phyloP scores from a whole-genome alignment of 83 land plant genomes.

The Picea abies region DNA sequence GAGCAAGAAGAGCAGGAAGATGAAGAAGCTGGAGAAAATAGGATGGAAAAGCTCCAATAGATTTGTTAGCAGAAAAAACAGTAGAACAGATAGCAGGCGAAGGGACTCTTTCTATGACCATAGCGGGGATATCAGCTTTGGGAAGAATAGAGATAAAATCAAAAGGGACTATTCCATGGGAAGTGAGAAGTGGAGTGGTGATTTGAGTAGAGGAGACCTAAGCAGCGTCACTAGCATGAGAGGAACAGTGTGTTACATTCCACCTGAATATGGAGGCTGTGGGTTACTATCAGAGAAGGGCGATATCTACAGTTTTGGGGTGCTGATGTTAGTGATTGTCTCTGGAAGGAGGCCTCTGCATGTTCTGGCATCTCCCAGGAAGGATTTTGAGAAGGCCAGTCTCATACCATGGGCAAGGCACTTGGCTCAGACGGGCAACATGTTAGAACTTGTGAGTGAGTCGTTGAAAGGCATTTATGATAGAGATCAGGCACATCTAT shows the following conservation, averaged over 20 bases:
- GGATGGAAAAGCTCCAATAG: constrained; percentile 24
- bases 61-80: constrained; percentile 47
- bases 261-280: constrained; percentile 82
- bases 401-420: constrained; percentile 86
- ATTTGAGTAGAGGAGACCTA: constrained; percentile 70
- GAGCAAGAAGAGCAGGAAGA: constrained; percentile 55
- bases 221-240: constrained; percentile 99
- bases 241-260: constrained; percentile 82
- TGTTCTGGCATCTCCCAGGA: constrained; percentile 69
- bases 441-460: constrained; percentile 78
- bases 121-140: constrained; percentile 40
- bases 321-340: constrained; percentile 67
- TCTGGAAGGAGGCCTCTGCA: constrained; percentile 96
- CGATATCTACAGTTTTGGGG: constrained; percentile 94
- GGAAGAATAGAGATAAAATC: constrained; percentile 43
- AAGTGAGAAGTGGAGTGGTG: constrained; percentile 77
- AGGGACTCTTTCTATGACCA: constrained; percentile 7
- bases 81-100: neutral
- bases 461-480: constrained; percentile 38
- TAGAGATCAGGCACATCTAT: constrained; percentile 69
- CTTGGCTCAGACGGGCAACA: constrained; percentile 67
- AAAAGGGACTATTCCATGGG: constrained; percentile 23
- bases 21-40: constrained; percentile 24
- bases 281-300: constrained; percentile 85
- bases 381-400: constrained; percentile 89